phyloP scores from a whole-genome alignment of 805 yeast genomes.

The Metschnikowia chrysomelidarum region DNA sequence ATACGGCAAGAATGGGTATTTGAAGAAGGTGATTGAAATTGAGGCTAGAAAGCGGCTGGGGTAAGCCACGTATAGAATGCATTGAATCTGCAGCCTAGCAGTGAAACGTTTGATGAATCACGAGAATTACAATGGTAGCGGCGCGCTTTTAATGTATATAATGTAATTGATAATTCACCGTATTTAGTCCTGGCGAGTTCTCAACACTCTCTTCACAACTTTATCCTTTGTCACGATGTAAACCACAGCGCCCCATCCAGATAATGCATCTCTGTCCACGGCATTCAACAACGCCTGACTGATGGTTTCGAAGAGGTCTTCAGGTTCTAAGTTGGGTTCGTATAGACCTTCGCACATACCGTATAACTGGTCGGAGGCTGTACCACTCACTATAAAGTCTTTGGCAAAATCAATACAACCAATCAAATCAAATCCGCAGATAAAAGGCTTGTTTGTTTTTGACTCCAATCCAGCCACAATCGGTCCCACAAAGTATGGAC shows the following conservation, averaged over 20 bases:
- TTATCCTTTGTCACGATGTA: slow-evolving; percentile 90
- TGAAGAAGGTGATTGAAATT: slow-evolving; percentile 59
- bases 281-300: slow-evolving; percentile 93
- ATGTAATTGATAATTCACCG: slow-evolving; percentile 1
- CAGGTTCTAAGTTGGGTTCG: slow-evolving; percentile 92
- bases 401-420: slow-evolving; percentile 95
- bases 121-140: background rate
- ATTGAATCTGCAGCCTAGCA: no score
- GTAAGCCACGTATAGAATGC: background rate
- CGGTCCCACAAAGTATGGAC: slow-evolving; percentile 97
- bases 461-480: slow-evolving; percentile 93
- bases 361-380: slow-evolving; percentile 93
- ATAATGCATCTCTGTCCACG: slow-evolving; percentile 93
- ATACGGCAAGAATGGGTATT: slow-evolving; percentile 71
- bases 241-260: slow-evolving; percentile 98
- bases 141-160: slow-evolving; percentile 5
- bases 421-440: slow-evolving; percentile 93
- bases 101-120: no score
- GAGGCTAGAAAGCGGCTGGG: slow-evolving; percentile 30
- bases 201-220: slow-evolving; percentile 81
- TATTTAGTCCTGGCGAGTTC: slow-evolving; percentile 88
- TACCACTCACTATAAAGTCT: slow-evolving; percentile 94
- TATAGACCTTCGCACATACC: slow-evolving; percentile 98
- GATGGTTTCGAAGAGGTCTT: slow-evolving; percentile 92
- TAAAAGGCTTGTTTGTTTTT: slow-evolving; percentile 77